Evolutionary conservation across 441 rosid genomes (phyloP).

Genomic region (Populus hybrid): DNA sequence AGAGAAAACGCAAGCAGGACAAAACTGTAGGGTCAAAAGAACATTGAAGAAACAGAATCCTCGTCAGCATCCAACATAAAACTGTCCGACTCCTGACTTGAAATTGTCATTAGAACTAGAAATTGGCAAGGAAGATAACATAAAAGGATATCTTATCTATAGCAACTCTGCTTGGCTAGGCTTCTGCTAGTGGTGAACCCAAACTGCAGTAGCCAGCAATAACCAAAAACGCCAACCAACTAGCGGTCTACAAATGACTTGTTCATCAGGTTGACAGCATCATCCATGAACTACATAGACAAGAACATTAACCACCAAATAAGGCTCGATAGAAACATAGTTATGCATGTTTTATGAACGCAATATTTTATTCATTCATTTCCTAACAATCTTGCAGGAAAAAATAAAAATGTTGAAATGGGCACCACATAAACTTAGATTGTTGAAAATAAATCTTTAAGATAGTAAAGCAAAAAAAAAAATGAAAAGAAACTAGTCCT

Average conservation of each 20-base stretch:
- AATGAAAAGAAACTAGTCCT: too few species aligned
- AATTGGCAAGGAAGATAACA: neutral
- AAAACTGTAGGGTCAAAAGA: neutral
- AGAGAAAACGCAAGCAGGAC: neutral
- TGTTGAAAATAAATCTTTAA: neutral
- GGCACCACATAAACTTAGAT: neutral
- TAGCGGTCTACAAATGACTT: slow-evolving; percentile 78
- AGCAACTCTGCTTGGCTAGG: slow-evolving; percentile 16
- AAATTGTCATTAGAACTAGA: neutral
- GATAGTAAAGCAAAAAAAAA: neutral
- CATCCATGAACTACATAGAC: slow-evolving; percentile 77
- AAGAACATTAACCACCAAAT: slow-evolving; percentile 12
- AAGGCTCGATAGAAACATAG: slow-evolving; percentile 6
- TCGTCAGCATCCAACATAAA: neutral
- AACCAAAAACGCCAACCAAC: slow-evolving; percentile 8
- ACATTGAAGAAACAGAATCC: neutral
- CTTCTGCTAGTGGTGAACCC: slow-evolving; percentile 12
- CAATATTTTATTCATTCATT: neutral
- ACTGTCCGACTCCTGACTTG: neutral
- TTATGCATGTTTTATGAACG: neutral
- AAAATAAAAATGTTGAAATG: neutral
- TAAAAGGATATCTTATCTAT: slow-evolving; percentile 13
- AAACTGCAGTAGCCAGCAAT: slow-evolving; percentile 9
- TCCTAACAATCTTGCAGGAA: neutral
- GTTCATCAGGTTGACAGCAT: slow-evolving; percentile 78